Conservation (phyloP, 1,284 basidiomycete genomes). For the Cryptococcus neoformans region DNA sequence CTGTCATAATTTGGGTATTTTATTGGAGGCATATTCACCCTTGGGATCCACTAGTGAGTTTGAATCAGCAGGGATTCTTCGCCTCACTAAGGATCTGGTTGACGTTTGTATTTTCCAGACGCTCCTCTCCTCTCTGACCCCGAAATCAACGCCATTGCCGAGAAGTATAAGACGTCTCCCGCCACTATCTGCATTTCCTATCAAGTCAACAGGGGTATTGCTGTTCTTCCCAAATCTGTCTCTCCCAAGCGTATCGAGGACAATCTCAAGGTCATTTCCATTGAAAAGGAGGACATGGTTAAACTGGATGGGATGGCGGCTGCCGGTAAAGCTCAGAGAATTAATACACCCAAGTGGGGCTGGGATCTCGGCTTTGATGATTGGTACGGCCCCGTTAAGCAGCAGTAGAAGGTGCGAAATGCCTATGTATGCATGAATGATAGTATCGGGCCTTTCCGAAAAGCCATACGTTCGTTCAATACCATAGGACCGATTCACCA, state of each 20-base stretch:
- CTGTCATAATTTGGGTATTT: constrained; percentile 65
- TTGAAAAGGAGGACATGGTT: constrained; percentile 60
- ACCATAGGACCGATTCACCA: too few species aligned
- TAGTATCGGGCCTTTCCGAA: too few species aligned
- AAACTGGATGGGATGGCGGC: constrained; percentile 63
- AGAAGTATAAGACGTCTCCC: constrained; percentile 59
- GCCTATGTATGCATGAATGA: too few species aligned
- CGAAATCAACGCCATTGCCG: constrained; percentile 61
- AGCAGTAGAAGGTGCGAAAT: not conserved
- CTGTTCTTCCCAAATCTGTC: constrained; percentile 71
- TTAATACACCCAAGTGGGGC: constrained; percentile 37
- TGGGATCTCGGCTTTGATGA: constrained; percentile 23
- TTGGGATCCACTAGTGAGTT: constrained; percentile 67
- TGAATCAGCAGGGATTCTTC: not conserved
- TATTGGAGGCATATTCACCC: constrained; percentile 78
- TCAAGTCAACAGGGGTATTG: constrained; percentile 54
- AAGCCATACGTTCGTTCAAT: too few species aligned
- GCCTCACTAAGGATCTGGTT: not conserved
- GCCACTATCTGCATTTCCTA: constrained; percentile 53
- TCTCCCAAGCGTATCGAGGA: constrained; percentile 60
- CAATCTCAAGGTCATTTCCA: constrained; percentile 59
- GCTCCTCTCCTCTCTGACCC: constrained; percentile 67
- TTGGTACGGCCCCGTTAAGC: constrained; percentile 5
- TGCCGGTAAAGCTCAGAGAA: constrained; percentile 45
- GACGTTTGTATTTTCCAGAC: constrained; percentile 13